A percentile compares a stretch with the other conserved stretches of the same genome.
phyloP scores from a whole-genome alignment of 2,329 filamentous ascomycete species.

The Penicillium sp. region DNA sequence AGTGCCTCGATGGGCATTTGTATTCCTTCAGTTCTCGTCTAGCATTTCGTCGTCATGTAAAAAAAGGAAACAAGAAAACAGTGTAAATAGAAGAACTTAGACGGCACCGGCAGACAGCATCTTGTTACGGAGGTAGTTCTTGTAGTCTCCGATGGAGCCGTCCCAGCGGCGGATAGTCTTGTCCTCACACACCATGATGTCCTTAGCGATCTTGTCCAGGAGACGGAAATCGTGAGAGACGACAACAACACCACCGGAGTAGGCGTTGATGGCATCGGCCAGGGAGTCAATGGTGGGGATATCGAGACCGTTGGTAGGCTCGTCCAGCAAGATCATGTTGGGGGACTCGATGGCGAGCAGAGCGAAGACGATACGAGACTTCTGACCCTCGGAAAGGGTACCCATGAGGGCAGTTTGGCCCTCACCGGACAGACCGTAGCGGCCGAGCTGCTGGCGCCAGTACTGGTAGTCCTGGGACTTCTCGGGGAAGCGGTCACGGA shows the following conservation, averaged over 20 bases:
- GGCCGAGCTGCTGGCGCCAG: conserved; percentile 96
- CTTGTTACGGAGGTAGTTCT: conserved; percentile 98
- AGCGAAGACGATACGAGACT: conserved; percentile 97
- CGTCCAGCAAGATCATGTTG: conserved; percentile 97
- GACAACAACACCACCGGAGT: conserved; percentile 93
- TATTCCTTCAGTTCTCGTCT: conserved; percentile 31
- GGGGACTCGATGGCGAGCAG: conserved; percentile 91
- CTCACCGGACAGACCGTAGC: conserved; percentile 90
- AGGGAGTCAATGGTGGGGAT: conserved; percentile 97
- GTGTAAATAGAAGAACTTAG: conserved; percentile 48
- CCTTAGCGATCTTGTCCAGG: conserved; percentile 98
- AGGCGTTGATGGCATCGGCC: conserved; percentile 96
- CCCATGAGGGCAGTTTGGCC: conserved; percentile 97
- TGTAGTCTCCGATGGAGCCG: conserved; percentile 89
- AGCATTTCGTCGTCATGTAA: conserved; percentile 38
- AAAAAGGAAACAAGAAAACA: conserved; percentile 22
- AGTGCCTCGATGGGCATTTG: conserved; percentile 17
- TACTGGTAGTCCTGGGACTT: conserved; percentile 98
- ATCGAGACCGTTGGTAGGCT: conserved; percentile 99
- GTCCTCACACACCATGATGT: conserved; percentile 99
- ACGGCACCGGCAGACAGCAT: conserved; percentile 88
- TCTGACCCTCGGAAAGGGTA: conserved; percentile 95
- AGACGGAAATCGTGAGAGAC: conserved; percentile 99
- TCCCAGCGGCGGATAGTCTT: conserved; percentile 90
- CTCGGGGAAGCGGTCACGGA: conserved; percentile 86